Conservation (phyloP, 2,329 filamentous ascomycete genomes). For the Aspergillus pseudoviridinutans region DNA sequence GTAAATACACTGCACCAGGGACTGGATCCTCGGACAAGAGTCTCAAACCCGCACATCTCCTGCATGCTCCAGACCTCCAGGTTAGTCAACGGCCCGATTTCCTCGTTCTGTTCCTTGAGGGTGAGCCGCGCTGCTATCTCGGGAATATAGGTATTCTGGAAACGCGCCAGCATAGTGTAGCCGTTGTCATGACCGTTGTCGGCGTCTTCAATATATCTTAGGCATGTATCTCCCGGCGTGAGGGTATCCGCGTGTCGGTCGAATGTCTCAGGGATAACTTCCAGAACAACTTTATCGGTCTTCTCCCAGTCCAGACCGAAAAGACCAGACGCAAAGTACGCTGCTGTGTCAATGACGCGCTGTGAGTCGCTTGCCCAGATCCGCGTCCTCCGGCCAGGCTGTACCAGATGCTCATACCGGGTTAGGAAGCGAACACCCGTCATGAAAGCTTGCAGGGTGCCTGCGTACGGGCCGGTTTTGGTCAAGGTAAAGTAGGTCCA, state of each 20-base stretch:
- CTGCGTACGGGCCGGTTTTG: conserved; percentile 53
- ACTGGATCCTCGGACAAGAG: conserved; percentile 49
- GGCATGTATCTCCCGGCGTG: conserved; percentile 51
- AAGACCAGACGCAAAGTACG: conserved; percentile 52
- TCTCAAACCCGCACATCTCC: conserved; percentile 60
- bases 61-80: conserved; percentile 57
- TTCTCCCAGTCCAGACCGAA: conserved; percentile 50
- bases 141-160: conserved; percentile 46
- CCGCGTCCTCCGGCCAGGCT: conserved; percentile 28
- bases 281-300: conserved; percentile 36
- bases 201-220: conserved; percentile 34
- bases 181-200: conserved; percentile 49
- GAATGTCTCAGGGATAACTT: conserved; percentile 51
- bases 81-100: conserved; percentile 42
- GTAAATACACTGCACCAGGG: conserved; percentile 57
- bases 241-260: conserved; percentile 53
- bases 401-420: conserved; percentile 49
- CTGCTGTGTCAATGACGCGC: conserved; percentile 55
- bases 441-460: conserved; percentile 51
- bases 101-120: conserved; percentile 16
- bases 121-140: conserved; percentile 44
- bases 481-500: conserved; percentile 58
- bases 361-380: conserved; percentile 55
- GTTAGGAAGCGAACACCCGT: conserved; percentile 53
- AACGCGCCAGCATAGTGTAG: conserved; percentile 44